These are phyloP conservation scores for Annulohypoxylon truncatum DNA, from an alignment of 2,329 filamentous ascomycete species.

Conservation along the genomic window DNA sequence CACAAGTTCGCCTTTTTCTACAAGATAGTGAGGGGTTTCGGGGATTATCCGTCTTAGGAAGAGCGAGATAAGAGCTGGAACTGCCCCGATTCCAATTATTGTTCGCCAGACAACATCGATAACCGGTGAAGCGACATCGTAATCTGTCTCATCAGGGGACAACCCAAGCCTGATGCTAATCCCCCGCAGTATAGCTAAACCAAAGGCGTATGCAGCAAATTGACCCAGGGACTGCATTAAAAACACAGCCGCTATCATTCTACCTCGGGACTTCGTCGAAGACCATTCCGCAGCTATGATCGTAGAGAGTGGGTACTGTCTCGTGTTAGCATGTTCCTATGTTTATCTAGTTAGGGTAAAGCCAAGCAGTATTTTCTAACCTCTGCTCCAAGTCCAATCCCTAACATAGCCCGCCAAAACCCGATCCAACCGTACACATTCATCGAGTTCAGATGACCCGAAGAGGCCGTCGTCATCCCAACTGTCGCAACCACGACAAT, in stretches of 20 bases:
- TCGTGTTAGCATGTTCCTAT: not conserved
- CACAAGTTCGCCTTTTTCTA: conserved; percentile 41
- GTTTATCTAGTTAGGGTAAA: not conserved
- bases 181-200: conserved; percentile 47
- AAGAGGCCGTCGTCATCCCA: conserved; percentile 51
- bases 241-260: conserved; percentile 75
- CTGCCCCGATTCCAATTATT: conserved; percentile 60
- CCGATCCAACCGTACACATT: conserved; percentile 43
- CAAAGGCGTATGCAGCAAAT: conserved; percentile 71
- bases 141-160: conserved; percentile 22
- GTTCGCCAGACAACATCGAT: conserved; percentile 62
- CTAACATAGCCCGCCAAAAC: conserved; percentile 52
- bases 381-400: conserved; percentile 42
- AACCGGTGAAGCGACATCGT: conserved; percentile 31
- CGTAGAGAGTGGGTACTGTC: conserved; percentile 71
- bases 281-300: conserved; percentile 76
- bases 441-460: conserved; percentile 34
- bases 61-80: conserved; percentile 60
- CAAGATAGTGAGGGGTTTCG: conserved; percentile 58
- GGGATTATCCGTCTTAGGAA: conserved; percentile 61
- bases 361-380: conserved; percentile 12
- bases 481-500: conserved; percentile 69
- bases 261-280: conserved; percentile 71
- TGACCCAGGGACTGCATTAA: conserved; percentile 77
- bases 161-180: conserved; percentile 18